These are phyloP conservation scores for Yarrowia osloensis DNA, from an alignment of 805 yeast genomes.

Conservation along the genomic window DNA sequence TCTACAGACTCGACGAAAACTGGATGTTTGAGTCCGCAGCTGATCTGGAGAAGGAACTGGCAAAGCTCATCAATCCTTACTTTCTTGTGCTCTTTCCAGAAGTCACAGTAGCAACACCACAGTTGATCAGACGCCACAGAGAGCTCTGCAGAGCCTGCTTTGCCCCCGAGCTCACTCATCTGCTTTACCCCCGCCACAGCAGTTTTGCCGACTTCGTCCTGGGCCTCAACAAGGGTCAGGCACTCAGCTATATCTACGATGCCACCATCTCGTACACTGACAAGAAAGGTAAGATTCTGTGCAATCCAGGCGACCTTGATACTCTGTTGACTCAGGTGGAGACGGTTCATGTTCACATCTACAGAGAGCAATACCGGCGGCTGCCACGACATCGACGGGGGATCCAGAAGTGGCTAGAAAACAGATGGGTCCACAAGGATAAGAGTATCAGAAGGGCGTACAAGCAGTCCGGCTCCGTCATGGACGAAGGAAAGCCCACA, in stretches of 20 bases:
- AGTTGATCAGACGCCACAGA: constrained; percentile 51
- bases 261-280: constrained; percentile 52
- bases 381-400: constrained; percentile 35
- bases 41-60: constrained; percentile 27
- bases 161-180: constrained; percentile 59
- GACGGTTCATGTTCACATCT: constrained; percentile 34
- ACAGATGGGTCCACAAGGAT: constrained; percentile 72
- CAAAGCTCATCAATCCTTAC: constrained; percentile 40
- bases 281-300: constrained; percentile 32
- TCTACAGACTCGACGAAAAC: constrained; percentile 38
- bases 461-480: constrained; percentile 44
- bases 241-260: constrained; percentile 50
- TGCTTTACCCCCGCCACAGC: constrained; percentile 74
- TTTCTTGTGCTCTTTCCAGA: constrained; percentile 83
- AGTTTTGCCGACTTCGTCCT: constrained; percentile 39
- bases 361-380: constrained; percentile 23
- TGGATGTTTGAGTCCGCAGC: constrained; percentile 37
- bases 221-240: constrained; percentile 37
- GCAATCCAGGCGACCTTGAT: constrained; percentile 31
- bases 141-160: constrained; percentile 57
- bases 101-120: constrained; percentile 55
- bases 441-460: constrained; percentile 1
- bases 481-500: constrained; percentile 8
- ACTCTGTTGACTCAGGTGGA: constrained; percentile 32
- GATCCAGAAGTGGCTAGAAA: constrained; percentile 71